phyloP scores from a whole-genome alignment of 768 basidiomycete species.

The Chalciporus pseudorubinellus region DNA sequence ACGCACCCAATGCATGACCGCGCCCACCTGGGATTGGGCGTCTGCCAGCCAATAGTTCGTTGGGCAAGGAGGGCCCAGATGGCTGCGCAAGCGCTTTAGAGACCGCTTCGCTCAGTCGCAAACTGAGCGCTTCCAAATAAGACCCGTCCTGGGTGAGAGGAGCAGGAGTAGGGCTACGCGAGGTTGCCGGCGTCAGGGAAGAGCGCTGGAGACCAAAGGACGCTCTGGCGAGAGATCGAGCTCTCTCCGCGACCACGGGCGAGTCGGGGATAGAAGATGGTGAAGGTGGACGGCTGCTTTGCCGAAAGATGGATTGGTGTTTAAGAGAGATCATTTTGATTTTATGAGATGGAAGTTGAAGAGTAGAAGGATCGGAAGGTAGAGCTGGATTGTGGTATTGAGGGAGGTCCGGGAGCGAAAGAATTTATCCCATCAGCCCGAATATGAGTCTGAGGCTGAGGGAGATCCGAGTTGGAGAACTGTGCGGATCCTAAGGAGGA shows the following conservation, averaged over 20 bases:
- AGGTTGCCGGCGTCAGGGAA: conserved; percentile 35
- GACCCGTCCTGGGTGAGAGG: conserved; percentile 73
- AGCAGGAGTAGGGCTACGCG: conserved; percentile 29
- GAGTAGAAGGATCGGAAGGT: not conserved
- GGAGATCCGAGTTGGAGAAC: conserved; percentile 13
- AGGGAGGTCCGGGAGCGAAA: conserved; percentile 28
- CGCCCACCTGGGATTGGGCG: conserved; percentile 74
- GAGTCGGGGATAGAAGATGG: conserved; percentile 44
- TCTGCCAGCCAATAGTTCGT: conserved; percentile 61
- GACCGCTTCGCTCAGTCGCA: conserved; percentile 80
- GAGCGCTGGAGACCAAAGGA: conserved; percentile 61
- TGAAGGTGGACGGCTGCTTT: conserved; percentile 62
- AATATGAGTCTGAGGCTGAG: conserved; percentile 1
- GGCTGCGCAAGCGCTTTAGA: conserved; percentile 73
- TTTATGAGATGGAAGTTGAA: conserved; percentile 13
- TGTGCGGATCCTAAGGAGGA: conserved; percentile 61
- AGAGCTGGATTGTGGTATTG: conserved; percentile 8
- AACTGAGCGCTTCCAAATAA: conserved; percentile 71
- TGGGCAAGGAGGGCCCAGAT: conserved; percentile 45
- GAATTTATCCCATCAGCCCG: conserved; percentile 44
- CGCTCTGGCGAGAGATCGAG: conserved; percentile 55
- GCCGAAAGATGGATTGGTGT: conserved; percentile 64
- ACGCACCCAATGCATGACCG: conserved; percentile 59
- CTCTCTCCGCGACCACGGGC: conserved; percentile 40
- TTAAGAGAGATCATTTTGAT: conserved; percentile 60